Evolutionary conservation across 768 basidiomycete species (phyloP).

Genomic region (Favolaschia claudopus): DNA sequence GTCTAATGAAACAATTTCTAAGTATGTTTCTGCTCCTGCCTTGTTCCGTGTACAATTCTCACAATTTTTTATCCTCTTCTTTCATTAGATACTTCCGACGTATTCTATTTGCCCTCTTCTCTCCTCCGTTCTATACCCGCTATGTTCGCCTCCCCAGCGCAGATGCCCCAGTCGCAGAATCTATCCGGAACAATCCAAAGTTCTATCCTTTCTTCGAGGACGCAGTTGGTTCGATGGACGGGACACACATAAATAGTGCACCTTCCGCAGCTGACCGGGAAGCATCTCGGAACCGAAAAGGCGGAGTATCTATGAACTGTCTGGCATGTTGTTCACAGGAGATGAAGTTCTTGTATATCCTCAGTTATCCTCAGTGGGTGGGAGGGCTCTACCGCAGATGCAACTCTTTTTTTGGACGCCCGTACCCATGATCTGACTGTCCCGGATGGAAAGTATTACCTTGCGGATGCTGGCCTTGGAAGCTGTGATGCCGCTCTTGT

Average conservation of each 20-base stretch:
- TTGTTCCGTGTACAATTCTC: no score
- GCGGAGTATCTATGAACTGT: constrained; percentile 33
- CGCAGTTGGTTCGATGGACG: constrained; percentile 33
- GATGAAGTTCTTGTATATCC: constrained; percentile 31
- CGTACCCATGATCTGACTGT: constrained; percentile 34
- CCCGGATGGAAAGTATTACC: constrained; percentile 25
- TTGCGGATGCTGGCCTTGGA: constrained; percentile 48
- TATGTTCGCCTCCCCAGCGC: constrained; percentile 28
- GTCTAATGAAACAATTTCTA: background rate
- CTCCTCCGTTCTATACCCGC: constrained; percentile 34
- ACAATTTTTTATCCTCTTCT: constrained; percentile 9
- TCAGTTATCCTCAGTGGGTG: constrained; percentile 30
- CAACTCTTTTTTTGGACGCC: constrained; percentile 39
- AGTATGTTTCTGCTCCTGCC: background rate
- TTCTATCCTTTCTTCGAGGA: constrained; percentile 34
- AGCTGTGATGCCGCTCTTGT: constrained; percentile 31
- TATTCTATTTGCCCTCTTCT: constrained; percentile 33
- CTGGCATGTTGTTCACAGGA: constrained; percentile 34
- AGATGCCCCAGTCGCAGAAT: background rate
- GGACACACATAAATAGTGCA: constrained; percentile 30
- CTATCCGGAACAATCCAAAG: constrained; percentile 29
- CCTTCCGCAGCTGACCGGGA: constrained; percentile 20
- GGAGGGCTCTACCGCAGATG: constrained; percentile 35
- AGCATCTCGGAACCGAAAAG: constrained; percentile 30
- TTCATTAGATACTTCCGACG: constrained; percentile 38